A percentile compares a stretch with the other conserved stretches of the same genome.
These are phyloP conservation scores for Saccharomyces uvarum DNA, from an alignment of 1,139 yeast species.

Conservation along the genomic window DNA sequence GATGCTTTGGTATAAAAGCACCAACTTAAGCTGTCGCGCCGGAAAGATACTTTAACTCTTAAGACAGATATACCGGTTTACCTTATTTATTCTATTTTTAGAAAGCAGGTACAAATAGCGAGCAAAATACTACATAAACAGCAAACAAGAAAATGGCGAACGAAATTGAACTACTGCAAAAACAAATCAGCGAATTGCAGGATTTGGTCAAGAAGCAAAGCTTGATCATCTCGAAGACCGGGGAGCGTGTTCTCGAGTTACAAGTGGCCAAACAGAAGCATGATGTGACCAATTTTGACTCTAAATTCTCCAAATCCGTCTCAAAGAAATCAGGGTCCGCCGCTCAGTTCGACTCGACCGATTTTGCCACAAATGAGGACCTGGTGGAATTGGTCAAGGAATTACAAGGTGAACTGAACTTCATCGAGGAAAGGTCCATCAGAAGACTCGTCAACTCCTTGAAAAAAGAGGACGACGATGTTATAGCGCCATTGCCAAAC, in stretches of 20 bases:
- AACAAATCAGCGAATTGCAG: conserved; percentile 42
- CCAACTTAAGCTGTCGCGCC: background rate
- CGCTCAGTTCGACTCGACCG: conserved; percentile 42
- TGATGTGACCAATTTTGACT: conserved; percentile 26
- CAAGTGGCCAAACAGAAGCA: conserved; percentile 46
- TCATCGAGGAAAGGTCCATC: conserved; percentile 57
- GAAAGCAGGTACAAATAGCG: background rate
- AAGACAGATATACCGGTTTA: too few relatives aligned
- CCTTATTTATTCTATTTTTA: too few relatives aligned
- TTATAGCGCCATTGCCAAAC: conserved; percentile 51
- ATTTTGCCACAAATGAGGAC: conserved; percentile 73
- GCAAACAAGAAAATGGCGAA: conserved; percentile 13
- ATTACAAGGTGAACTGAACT: conserved; percentile 76
- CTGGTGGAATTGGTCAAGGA: conserved; percentile 80
- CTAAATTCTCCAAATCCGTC: conserved; percentile 5
- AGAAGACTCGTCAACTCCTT: conserved; percentile 49
- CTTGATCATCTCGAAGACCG: conserved; percentile 52
- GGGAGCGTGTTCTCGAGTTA: conserved; percentile 62
- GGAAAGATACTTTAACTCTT: too few relatives aligned
- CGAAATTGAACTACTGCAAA: conserved; percentile 35
- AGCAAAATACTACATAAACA: background rate
- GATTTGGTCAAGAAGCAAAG: conserved; percentile 44
- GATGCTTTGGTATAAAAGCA: background rate
- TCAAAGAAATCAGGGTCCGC: conserved; percentile 3
- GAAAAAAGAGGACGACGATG: conserved; percentile 36